A percentile compares a stretch with the other conserved stretches of the same genome.
Evolutionary conservation across 2,329 filamentous ascomycete species (phyloP).

Genomic region (Diaporthe ilicicola): DNA sequence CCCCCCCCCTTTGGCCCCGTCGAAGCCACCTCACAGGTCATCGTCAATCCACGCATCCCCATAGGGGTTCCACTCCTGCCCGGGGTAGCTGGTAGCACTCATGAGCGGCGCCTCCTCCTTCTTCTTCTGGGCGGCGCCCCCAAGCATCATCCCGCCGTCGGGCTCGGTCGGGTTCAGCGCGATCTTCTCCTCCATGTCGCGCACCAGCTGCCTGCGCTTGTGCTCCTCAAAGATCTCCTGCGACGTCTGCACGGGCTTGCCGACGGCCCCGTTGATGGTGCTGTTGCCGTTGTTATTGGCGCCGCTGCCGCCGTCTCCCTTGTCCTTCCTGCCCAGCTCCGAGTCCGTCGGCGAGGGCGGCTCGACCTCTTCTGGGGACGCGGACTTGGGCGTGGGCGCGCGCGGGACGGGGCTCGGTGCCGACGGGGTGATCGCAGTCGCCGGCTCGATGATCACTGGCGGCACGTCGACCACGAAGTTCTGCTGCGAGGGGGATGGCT

Average conservation of each 20-base stretch:
- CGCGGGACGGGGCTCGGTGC: constrained; percentile 33
- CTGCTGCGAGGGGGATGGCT: constrained; percentile 28
- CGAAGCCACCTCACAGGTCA: constrained; percentile 31
- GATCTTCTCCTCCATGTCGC: constrained; percentile 64
- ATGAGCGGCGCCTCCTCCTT: constrained; percentile 63
- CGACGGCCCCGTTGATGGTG: constrained; percentile 18
- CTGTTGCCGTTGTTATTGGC: constrained; percentile 12
- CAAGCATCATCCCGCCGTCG: constrained; percentile 38
- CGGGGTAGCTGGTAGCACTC: constrained; percentile 74
- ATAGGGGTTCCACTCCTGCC: constrained; percentile 75
- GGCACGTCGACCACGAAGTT: constrained; percentile 19
- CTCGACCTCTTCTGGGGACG: background rate
- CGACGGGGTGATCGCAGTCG: constrained; percentile 20
- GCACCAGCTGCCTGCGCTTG: constrained; percentile 53
- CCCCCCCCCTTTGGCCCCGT: too few species aligned
- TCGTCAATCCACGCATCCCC: constrained; percentile 41
- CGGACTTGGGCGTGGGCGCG: constrained; percentile 6
- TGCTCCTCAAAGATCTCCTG: constrained; percentile 51
- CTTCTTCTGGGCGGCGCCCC: constrained; percentile 46
- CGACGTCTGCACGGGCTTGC: constrained; percentile 38
- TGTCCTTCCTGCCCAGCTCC: constrained; percentile 46
- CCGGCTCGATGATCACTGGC: constrained; percentile 18
- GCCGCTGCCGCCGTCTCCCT: constrained; percentile 19
- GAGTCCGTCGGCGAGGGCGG: constrained; percentile 9
- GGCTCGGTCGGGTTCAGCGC: constrained; percentile 46